Evolutionary conservation across 768 basidiomycete species (phyloP).

Genomic region (Mycena epipterygia): DNA sequence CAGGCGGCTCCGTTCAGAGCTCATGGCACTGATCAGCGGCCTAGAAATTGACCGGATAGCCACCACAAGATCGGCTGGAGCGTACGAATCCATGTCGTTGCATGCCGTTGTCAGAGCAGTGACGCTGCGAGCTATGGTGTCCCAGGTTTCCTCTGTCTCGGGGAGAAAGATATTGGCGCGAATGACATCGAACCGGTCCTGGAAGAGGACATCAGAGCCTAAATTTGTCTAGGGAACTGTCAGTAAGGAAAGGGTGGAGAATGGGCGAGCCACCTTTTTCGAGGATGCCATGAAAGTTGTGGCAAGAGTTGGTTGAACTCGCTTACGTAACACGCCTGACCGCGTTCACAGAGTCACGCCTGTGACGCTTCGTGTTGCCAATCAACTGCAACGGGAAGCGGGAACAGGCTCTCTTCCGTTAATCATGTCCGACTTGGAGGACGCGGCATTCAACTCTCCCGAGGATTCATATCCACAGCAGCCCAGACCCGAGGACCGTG

Average conservation of each 20-base stretch:
- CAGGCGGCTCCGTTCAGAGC: slow-evolving; percentile 81
- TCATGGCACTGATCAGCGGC: slow-evolving; percentile 69
- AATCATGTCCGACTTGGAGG: slow-evolving; percentile 33
- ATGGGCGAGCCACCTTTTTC: slow-evolving; percentile 3
- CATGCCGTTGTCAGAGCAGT: slow-evolving; percentile 61
- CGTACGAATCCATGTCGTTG: slow-evolving; percentile 66
- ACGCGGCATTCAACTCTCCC: slow-evolving; percentile 12
- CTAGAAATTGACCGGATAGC: slow-evolving; percentile 66
- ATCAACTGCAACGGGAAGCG: not conserved
- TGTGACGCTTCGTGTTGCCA: not conserved
- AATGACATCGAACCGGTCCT: slow-evolving; percentile 57
- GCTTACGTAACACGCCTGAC: too few relatives aligned
- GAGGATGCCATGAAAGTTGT: slow-evolving; percentile 10
- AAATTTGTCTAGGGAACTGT: not conserved
- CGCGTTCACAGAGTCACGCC: not conserved
- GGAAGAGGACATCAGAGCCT: slow-evolving; percentile 44
- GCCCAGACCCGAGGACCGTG: not conserved
- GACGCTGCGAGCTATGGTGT: slow-evolving; percentile 69
- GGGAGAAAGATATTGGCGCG: slow-evolving; percentile 56
- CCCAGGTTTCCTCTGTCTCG: slow-evolving; percentile 89
- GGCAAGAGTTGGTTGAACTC: not conserved
- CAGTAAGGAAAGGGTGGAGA: not conserved
- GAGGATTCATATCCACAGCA: slow-evolving; percentile 27
- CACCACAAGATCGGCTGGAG: slow-evolving; percentile 63
- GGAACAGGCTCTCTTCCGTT: too few relatives aligned